Conservation (phyloP, 371 early-diverging fungal genomes). For the Mucor circinelloides region DNA sequence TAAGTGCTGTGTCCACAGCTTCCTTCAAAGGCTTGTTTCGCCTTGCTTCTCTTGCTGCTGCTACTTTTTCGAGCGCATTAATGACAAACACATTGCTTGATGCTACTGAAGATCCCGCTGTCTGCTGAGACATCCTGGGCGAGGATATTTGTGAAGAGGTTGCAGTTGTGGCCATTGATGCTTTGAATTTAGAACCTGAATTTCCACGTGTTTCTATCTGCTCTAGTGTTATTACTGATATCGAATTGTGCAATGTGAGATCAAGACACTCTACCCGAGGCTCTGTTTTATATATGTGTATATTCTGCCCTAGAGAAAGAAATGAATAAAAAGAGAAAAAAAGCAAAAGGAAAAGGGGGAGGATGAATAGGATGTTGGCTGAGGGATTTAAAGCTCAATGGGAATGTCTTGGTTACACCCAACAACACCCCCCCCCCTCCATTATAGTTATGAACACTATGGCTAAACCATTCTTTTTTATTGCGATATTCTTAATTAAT, state of each 20-base stretch:
- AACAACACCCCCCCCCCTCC: neutral
- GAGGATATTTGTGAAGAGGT: constrained; percentile 34
- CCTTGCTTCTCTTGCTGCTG: constrained; percentile 51
- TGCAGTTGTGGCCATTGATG: constrained; percentile 28
- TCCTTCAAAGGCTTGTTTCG: constrained; percentile 59
- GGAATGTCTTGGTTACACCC: neutral
- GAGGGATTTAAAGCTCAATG: neutral
- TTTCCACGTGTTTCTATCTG: constrained; percentile 2
- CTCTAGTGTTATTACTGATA: neutral
- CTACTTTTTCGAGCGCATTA: constrained; percentile 69
- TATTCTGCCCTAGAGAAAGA: neutral
- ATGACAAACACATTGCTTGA: constrained; percentile 64
- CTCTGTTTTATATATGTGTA: neutral
- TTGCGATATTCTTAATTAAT: neutral
- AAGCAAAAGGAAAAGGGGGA: neutral
- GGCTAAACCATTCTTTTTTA: neutral
- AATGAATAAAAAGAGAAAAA: neutral
- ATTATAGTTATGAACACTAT: neutral
- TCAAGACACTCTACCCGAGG: neutral
- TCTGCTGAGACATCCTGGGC: constrained; percentile 21
- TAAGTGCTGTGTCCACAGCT: constrained; percentile 42
- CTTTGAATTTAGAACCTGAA: constrained; percentile 1
- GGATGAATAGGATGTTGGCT: neutral
- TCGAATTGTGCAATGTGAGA: neutral
- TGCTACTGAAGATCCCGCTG: constrained; percentile 25